These are phyloP conservation scores for Arbutus unedo DNA, from an alignment of 148 eudicot genomes.

Conservation along the genomic window DNA sequence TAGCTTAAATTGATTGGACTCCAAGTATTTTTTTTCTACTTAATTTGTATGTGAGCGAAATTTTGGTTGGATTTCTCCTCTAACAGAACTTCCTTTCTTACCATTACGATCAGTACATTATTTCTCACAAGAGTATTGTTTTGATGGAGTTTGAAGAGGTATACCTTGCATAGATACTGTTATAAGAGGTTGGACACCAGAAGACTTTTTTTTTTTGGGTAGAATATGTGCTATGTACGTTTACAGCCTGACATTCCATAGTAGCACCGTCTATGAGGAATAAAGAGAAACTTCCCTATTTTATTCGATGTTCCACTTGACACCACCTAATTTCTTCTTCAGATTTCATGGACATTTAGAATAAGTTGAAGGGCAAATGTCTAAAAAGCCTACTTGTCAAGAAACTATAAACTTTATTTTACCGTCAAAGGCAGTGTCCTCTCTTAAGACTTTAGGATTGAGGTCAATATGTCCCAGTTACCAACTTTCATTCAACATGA, in stretches of 20 bases:
- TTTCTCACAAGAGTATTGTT: background rate
- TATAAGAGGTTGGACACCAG: background rate
- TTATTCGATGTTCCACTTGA: background rate
- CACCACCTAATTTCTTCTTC: background rate
- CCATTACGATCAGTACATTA: background rate
- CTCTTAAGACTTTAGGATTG: background rate
- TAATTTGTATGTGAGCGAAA: background rate
- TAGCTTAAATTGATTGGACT: background rate
- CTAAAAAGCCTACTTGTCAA: background rate
- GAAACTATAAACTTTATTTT: background rate
- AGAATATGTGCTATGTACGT: background rate
- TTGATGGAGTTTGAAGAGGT: background rate
- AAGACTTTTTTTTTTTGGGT: background rate
- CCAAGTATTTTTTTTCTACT: background rate
- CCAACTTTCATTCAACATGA: background rate
- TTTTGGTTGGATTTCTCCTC: background rate
- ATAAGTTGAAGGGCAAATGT: background rate
- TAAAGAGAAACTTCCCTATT: background rate
- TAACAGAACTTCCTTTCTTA: background rate
- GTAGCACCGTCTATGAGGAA: background rate
- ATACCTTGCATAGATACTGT: background rate
- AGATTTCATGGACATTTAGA: background rate
- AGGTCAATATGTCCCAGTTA: background rate
- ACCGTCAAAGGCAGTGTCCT: too few species aligned
- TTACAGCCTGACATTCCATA: background rate